Percentiles rank a stretch among this genome's conserved stretches.
Evolutionary conservation across 208 protist species (phyloP).

Genomic region (Porcisia deanei): DNA sequence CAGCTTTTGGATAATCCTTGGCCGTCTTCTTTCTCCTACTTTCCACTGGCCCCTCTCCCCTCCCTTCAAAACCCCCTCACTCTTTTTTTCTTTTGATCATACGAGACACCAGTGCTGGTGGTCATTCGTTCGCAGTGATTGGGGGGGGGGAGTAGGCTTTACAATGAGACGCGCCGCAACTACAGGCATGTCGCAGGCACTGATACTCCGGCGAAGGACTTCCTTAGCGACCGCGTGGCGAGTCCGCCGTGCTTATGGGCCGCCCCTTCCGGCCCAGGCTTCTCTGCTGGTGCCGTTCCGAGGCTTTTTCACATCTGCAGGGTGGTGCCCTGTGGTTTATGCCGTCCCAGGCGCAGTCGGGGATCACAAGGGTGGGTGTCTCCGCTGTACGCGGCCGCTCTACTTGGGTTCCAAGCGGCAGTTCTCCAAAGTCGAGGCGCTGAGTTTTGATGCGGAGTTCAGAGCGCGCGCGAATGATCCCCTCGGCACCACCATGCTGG

Average conservation of each 20-base stretch:
- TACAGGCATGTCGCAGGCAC: background rate
- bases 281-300: background rate
- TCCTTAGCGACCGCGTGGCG: too few species aligned
- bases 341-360: background rate
- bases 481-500: slow-evolving; percentile 29
- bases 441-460: background rate
- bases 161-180: background rate
- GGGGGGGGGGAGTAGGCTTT: too few species aligned
- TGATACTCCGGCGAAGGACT: background rate
- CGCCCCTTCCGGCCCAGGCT: background rate
- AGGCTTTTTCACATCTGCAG: background rate
- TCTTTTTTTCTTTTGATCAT: background rate
- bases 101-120: background rate
- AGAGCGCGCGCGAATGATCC: slow-evolving; percentile 1
- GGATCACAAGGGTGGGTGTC: background rate
- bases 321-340: background rate
- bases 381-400: background rate
- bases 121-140: background rate
- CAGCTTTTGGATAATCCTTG: background rate
- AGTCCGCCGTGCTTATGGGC: background rate
- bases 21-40: too few species aligned
- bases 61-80: background rate
- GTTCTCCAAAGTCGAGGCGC: slow-evolving; percentile 2
- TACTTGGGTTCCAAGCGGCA: background rate
- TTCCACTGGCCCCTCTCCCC: background rate